Conservation (phyloP, 2,329 filamentous ascomycete genomes). For the Davidsoniella neocaledoniae region DNA sequence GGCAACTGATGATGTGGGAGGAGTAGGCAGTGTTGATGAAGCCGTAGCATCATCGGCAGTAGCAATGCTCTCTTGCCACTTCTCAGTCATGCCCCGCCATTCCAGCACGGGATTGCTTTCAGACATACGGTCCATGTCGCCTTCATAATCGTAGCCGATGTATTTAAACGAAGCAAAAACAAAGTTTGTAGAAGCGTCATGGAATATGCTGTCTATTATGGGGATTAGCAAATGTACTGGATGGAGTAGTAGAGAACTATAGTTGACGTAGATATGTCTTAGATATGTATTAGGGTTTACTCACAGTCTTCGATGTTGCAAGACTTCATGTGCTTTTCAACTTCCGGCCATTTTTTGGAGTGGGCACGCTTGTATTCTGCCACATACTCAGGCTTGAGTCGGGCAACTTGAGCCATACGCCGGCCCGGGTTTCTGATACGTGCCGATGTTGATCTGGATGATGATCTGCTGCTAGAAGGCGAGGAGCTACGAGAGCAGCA, state of each 20-base stretch:
- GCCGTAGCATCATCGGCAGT: not conserved
- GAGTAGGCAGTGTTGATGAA: not conserved
- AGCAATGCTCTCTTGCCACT: slow-evolving; percentile 41
- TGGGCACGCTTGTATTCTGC: slow-evolving; percentile 60
- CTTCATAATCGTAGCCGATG: slow-evolving; percentile 52
- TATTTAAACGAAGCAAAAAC: slow-evolving; percentile 69
- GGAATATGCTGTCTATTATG: slow-evolving; percentile 50
- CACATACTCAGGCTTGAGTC: slow-evolving; percentile 48
- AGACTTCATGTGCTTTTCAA: slow-evolving; percentile 57
- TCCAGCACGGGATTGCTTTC: slow-evolving; percentile 55
- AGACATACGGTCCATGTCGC: slow-evolving; percentile 61
- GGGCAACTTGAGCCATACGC: slow-evolving; percentile 56
- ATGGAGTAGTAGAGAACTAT: not conserved
- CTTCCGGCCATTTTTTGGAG: slow-evolving; percentile 59
- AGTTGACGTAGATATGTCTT: too few species aligned
- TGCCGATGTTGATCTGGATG: not conserved
- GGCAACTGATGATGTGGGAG: not conserved
- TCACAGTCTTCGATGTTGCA: slow-evolving; percentile 59
- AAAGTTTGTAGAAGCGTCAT: slow-evolving; percentile 43
- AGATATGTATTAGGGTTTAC: slow-evolving; percentile 15
- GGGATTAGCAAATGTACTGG: not conserved
- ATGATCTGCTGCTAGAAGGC: not conserved
- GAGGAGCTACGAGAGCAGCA: not conserved
- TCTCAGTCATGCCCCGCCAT: slow-evolving; percentile 72
- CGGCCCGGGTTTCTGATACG: not conserved